Evolutionary conservation across 192 early-diverging fungal species (phyloP).

Genomic region (Pilobolus umbonatus): DNA sequence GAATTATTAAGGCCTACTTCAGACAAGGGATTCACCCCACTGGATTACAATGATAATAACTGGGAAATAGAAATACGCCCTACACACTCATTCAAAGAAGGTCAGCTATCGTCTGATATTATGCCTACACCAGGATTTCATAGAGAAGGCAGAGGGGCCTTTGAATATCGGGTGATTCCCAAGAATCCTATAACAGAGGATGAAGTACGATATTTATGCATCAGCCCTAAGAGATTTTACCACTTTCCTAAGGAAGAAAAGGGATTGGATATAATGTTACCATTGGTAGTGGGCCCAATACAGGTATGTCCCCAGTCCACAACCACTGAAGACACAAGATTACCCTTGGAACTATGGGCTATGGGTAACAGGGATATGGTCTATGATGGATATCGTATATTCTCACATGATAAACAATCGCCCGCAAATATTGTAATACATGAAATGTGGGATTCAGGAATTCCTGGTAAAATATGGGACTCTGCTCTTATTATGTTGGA

Average conservation of each 20-base stretch:
- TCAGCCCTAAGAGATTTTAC: neutral
- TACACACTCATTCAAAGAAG: neutral
- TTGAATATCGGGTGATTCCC: slow-evolving; percentile 18
- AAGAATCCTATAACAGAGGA: neutral
- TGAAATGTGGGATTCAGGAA: slow-evolving; percentile 37
- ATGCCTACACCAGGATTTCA: slow-evolving; percentile 12
- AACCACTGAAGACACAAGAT: neutral
- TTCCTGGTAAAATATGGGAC: slow-evolving; percentile 51
- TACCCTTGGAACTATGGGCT: slow-evolving; percentile 6
- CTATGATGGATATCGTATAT: slow-evolving; percentile 16
- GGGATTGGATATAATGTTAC: slow-evolving; percentile 16
- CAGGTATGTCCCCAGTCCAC: neutral
- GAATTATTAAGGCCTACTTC: neutral
- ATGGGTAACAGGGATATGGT: slow-evolving; percentile 6
- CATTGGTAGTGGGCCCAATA: slow-evolving; percentile 16
- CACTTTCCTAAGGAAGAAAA: slow-evolving; percentile 13
- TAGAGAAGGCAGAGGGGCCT: slow-evolving; percentile 18
- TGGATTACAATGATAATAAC: neutral
- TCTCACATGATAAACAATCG: neutral
- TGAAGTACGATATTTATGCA: slow-evolving; percentile 5
- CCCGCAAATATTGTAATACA: slow-evolving; percentile 22
- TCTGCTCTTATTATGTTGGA: slow-evolving; percentile 41
- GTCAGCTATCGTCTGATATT: neutral
- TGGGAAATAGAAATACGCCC: slow-evolving; percentile 19
- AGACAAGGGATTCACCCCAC: neutral